Percentiles rank a stretch among this genome's conserved stretches.
phyloP scores from a whole-genome alignment of 2,329 filamentous ascomycete genomes.

The Pseudocercospora eumusae region DNA sequence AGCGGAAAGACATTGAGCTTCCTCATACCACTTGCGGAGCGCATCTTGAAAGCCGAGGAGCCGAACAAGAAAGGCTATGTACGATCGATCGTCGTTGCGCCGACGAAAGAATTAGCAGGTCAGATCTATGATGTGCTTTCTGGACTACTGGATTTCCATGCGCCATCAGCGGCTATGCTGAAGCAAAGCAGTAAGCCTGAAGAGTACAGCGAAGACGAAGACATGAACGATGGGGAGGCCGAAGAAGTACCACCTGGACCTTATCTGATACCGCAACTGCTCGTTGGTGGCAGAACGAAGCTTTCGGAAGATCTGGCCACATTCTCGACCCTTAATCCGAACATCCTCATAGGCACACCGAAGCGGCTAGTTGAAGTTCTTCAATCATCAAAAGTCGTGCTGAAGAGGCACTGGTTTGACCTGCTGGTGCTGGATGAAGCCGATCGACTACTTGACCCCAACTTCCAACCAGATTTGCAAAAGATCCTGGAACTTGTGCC shows the following conservation, averaged over 20 bases:
- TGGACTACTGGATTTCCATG: conserved; percentile 79
- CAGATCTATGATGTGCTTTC: conserved; percentile 84
- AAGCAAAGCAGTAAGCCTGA: conserved; percentile 49
- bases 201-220: conserved; percentile 46
- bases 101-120: conserved; percentile 84
- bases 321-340: conserved; percentile 82
- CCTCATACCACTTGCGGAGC: conserved; percentile 78
- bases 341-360: conserved; percentile 86
- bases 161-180: conserved; percentile 69
- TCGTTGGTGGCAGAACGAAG: conserved; percentile 80
- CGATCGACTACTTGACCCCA: conserved; percentile 86
- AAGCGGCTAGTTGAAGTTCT: conserved; percentile 86
- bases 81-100: conserved; percentile 86
- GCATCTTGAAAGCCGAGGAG: conserved; percentile 75
- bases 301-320: conserved; percentile 81
- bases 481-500: conserved; percentile 80
- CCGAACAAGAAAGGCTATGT: conserved; percentile 88
- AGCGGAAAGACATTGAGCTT: conserved; percentile 90
- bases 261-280: conserved; percentile 77
- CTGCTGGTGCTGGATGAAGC: conserved; percentile 92
- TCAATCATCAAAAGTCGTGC: conserved; percentile 62
- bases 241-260: conserved; percentile 48
- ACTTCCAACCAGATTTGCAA: conserved; percentile 88
- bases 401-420: conserved; percentile 63
- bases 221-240: conserved; percentile 42